phyloP scores from a whole-genome alignment of 257 asterid genomes.

The Scutellaria barbata region DNA sequence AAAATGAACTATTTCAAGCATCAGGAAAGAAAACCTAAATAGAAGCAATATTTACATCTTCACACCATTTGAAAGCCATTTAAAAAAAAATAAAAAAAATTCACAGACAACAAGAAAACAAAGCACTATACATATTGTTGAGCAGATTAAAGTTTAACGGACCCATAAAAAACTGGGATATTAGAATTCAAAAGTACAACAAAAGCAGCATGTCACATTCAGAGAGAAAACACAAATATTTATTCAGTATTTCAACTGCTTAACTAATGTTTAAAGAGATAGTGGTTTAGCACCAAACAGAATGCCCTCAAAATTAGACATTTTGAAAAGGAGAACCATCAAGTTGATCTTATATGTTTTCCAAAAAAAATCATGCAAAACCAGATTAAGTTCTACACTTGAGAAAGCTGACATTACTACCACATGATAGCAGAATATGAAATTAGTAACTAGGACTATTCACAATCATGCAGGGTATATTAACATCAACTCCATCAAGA shows the following conservation, averaged over 20 bases:
- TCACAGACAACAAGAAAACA: neutral
- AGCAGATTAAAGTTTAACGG: slow-evolving; percentile 17
- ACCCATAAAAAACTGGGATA: neutral
- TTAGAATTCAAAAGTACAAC: slow-evolving; percentile 2
- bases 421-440: slow-evolving; percentile 1
- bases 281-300: slow-evolving; percentile 2
- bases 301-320: neutral
- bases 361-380: neutral
- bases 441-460: slow-evolving; percentile 13
- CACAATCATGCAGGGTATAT: slow-evolving; percentile 13
- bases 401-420: slow-evolving; percentile 15
- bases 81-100: neutral
- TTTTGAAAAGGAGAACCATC: slow-evolving; percentile 19
- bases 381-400: neutral
- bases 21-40: neutral
- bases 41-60: neutral
- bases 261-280: neutral
- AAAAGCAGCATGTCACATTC: neutral
- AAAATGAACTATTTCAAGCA: neutral
- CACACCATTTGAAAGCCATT: neutral
- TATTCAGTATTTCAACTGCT: neutral
- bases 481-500: slow-evolving; percentile 9
- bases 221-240: neutral
- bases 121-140: neutral
- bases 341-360: slow-evolving; percentile 2